A percentile compares a stretch with the other conserved stretches of the same genome.
phyloP scores from a whole-genome alignment of 164 flowering plant species.

The Aristolochia contorta region DNA sequence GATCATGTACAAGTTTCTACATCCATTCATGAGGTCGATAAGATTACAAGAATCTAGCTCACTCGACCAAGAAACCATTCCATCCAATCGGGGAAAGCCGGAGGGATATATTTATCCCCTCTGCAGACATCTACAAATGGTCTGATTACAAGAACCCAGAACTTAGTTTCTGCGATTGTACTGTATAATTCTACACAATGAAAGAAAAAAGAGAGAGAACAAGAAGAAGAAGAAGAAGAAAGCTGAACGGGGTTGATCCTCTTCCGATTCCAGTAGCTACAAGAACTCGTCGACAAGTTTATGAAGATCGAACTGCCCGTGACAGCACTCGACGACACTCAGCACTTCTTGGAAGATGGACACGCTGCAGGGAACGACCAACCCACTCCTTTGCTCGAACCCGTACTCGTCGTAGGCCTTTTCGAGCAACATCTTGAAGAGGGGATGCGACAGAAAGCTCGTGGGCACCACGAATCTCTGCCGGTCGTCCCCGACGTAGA shows the following conservation, averaged over 20 bases:
- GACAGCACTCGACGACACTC: conserved; percentile 48
- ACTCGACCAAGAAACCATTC: too few species aligned
- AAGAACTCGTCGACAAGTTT: conserved; percentile 57
- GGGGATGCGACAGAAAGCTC: conserved; percentile 61
- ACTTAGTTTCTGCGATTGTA: too few species aligned
- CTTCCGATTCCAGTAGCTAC: conserved; percentile 12
- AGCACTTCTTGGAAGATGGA: conserved; percentile 58
- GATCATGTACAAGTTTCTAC: background rate
- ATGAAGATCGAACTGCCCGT: conserved; percentile 63
- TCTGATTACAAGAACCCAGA: too few species aligned
- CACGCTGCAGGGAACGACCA: conserved; percentile 73
- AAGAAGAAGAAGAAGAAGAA: too few species aligned
- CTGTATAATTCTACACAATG: too few species aligned
- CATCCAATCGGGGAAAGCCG: too few species aligned
- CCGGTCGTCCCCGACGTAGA: conserved; percentile 71
- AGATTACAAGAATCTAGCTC: too few species aligned
- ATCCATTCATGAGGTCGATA: background rate
- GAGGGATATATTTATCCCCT: too few species aligned
- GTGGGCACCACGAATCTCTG: conserved; percentile 70
- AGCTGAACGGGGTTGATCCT: too few species aligned
- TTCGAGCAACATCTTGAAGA: conserved; percentile 81
- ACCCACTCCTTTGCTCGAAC: conserved; percentile 45
- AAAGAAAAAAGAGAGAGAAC: too few species aligned
- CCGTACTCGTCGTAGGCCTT: conserved; percentile 70
- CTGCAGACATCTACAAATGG: too few species aligned